These are phyloP conservation scores for Gloeostereum incarnatum DNA, from an alignment of 768 basidiomycete genomes.

Conservation along the genomic window DNA sequence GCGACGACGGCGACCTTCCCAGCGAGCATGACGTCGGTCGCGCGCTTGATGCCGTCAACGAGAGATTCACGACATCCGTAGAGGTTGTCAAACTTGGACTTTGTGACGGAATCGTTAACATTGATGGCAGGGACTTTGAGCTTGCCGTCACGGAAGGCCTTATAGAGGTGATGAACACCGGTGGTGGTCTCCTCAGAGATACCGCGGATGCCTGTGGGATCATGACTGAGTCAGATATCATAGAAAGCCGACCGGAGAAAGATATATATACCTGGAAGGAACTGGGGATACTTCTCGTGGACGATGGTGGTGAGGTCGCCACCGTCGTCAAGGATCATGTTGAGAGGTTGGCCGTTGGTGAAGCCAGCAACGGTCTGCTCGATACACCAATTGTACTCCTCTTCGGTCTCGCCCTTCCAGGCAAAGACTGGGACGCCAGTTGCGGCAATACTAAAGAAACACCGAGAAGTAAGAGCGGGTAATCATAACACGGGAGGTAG, in stretches of 20 bases:
- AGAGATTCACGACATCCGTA: slow-evolving; percentile 99
- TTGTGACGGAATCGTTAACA: slow-evolving; percentile 99
- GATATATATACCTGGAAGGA: slow-evolving; percentile 48
- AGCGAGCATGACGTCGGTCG: slow-evolving; percentile 99
- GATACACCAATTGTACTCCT: slow-evolving; percentile 97
- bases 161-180: slow-evolving; percentile 99
- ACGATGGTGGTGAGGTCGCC: slow-evolving; percentile 93
- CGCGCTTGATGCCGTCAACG: slow-evolving; percentile 99
- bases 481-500: not conserved
- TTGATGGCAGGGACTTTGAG: slow-evolving; percentile 99
- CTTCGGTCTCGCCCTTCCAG: slow-evolving; percentile 99
- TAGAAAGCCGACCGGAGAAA: not conserved
- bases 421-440: slow-evolving; percentile 98
- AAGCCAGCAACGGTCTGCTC: slow-evolving; percentile 93
- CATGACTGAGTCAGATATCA: slow-evolving; percentile 3
- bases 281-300: slow-evolving; percentile 94
- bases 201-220: slow-evolving; percentile 66
- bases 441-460: slow-evolving; percentile 69
- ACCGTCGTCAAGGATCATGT: slow-evolving; percentile 99
- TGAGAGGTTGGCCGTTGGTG: slow-evolving; percentile 71
- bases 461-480: slow-evolving; percentile 2
- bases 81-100: slow-evolving; percentile 98
- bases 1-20: slow-evolving; percentile 99
- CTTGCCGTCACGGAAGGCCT: slow-evolving; percentile 91
- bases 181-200: slow-evolving; percentile 99